Percentiles rank a stretch among this genome's conserved stretches.
Evolutionary conservation across 192 early-diverging fungal genomes (phyloP).

Genomic region (Mortierella alpina): DNA sequence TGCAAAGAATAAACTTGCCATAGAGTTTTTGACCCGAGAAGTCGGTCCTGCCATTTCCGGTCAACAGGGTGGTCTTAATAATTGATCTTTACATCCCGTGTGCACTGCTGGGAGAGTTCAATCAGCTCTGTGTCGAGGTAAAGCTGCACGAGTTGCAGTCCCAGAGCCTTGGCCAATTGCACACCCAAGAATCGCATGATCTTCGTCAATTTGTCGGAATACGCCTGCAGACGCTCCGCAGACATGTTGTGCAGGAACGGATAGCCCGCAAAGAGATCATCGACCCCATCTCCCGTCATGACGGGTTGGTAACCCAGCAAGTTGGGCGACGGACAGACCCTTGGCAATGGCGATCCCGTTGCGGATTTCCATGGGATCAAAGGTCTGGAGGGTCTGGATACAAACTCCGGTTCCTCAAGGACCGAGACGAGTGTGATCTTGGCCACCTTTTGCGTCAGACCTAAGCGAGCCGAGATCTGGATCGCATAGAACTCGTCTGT

Average conservation of each 20-base stretch:
- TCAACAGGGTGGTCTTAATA: no score
- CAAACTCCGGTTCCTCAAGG: constrained; percentile 60
- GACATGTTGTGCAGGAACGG: constrained; percentile 67
- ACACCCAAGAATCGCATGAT: constrained; percentile 65
- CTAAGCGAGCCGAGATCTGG: constrained; percentile 57
- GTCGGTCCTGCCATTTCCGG: no score
- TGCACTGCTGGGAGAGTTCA: no score
- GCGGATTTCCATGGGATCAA: constrained; percentile 80
- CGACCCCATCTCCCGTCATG: constrained; percentile 74
- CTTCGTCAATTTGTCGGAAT: constrained; percentile 60
- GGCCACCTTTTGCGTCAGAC: constrained; percentile 60
- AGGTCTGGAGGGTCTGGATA: constrained; percentile 65
- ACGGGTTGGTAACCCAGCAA: constrained; percentile 58
- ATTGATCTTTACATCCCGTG: no score
- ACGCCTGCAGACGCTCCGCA: constrained; percentile 56
- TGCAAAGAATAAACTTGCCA: no score
- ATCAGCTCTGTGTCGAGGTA: no score
- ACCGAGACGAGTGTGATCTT: constrained; percentile 57
- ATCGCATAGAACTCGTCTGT: constrained; percentile 63
- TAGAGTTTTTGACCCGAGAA: no score
- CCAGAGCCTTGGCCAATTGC: no score
- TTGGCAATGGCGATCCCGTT: constrained; percentile 69
- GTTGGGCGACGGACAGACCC: constrained; percentile 59
- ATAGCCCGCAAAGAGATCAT: constrained; percentile 81
- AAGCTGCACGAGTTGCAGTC: no score